Percentiles rank a stretch among this genome's conserved stretches.
These are phyloP conservation scores for Pterulicium gracile DNA, from an alignment of 1,284 basidiomycete genomes.

Conservation along the genomic window DNA sequence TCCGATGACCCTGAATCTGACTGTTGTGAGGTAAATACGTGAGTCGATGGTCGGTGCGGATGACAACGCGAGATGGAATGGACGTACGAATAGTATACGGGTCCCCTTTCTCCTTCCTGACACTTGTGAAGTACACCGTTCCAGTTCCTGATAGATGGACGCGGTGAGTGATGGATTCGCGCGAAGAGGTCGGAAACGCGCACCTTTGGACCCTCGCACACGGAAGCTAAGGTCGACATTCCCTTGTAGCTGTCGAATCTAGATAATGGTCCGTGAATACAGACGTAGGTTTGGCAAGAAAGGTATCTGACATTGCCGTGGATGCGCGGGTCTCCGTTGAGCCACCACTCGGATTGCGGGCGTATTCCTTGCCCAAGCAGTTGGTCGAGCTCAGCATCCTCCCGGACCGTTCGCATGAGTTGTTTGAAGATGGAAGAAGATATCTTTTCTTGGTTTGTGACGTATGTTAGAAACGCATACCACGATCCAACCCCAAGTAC, in stretches of 20 bases:
- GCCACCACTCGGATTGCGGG: slow-evolving; percentile 63
- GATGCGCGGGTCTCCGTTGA: slow-evolving; percentile 68
- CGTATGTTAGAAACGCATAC: slow-evolving; percentile 56
- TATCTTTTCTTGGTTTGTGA: slow-evolving; percentile 67
- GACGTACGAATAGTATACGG: slow-evolving; percentile 58
- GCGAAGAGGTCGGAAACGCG: slow-evolving; percentile 10
- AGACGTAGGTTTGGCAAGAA: background rate
- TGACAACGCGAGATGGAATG: background rate
- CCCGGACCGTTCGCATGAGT: slow-evolving; percentile 46
- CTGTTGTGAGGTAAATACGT: slow-evolving; percentile 21
- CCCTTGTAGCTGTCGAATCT: slow-evolving; percentile 36
- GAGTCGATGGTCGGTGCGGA: background rate
- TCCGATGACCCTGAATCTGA: slow-evolving; percentile 60
- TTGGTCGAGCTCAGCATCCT: slow-evolving; percentile 35
- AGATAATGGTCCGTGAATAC: background rate
- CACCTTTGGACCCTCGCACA: slow-evolving; percentile 60
- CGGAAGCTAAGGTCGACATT: slow-evolving; percentile 69
- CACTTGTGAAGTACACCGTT: slow-evolving; percentile 72
- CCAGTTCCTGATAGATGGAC: slow-evolving; percentile 38
- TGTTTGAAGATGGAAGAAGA: slow-evolving; percentile 66
- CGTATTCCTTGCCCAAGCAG: slow-evolving; percentile 59
- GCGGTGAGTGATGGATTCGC: background rate
- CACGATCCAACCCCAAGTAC: slow-evolving; percentile 49
- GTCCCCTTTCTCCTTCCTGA: slow-evolving; percentile 63
- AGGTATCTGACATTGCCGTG: slow-evolving; percentile 44